Evolutionary conservation across 768 basidiomycete species (phyloP), one percentile per base, ranked within the genome.

Genomic region (Phlebiopsis flavidoalba): DNA sequence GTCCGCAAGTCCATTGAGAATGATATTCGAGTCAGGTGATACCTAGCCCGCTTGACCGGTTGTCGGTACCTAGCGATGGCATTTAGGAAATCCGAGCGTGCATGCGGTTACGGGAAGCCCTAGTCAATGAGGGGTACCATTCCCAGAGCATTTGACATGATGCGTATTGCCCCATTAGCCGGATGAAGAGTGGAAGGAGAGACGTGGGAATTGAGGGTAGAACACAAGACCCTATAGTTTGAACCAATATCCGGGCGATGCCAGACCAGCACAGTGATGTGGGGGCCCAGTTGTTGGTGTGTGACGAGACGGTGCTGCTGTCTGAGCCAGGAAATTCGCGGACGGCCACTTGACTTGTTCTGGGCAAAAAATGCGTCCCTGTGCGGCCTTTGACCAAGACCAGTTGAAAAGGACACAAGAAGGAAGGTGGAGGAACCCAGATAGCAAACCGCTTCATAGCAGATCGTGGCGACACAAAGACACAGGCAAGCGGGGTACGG

Each of bases 271-370:
- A 99, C 95, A 1, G 97, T n/a, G n/a, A n/a, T n/a, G n/a, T n/a
- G n/a, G n/a, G n/a, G n/a, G n/a, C 97, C 97, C 97, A 99, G 72
- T 98, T 98, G 70, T 98, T 99, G 6, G 96, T 97, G 70, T 97
- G 94, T 22, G 59, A 60, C 4, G 59, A 60, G 40, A 46, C 53
- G 10, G 53, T 15, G 31, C 46, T 51, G 19, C 35, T 36, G 7
- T 61, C 56, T 15, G 48, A 47, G 15, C 40, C 47, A 47, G 54
- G 58, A 51, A 58, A 60, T 17, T 40, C 35, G 51, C 36, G 43
- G n/a, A 58, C 60, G 5, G 43, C 60, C n/a, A n/a, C n/a, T n/a
- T n/a, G n/a, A n/a, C 1, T 43, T 40, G 8, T 53, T 2, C 21
- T 59, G 48, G 1, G 21, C 55, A n/a, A n/a, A n/a, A n/a, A n/a